phyloP scores from a whole-genome alignment of 2,329 filamentous ascomycete species.

The Neocucurbitaria cava region DNA sequence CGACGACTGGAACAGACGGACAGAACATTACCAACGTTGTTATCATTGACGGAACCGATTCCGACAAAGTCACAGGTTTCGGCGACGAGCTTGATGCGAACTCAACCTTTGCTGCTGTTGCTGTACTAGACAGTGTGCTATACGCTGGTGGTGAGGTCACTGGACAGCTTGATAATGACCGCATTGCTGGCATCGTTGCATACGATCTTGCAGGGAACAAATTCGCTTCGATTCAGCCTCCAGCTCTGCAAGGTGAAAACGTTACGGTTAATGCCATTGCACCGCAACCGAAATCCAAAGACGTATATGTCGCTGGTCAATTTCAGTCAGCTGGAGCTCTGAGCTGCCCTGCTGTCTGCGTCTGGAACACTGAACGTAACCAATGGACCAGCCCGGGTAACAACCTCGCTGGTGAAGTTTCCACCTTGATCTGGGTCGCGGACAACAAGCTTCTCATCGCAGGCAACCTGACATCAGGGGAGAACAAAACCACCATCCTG shows the following conservation, averaged over 20 bases:
- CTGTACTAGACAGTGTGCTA: constrained; percentile 59
- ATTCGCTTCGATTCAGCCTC: constrained; percentile 73
- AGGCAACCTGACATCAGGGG: constrained; percentile 75
- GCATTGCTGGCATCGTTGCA: constrained; percentile 75
- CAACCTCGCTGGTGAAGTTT: constrained; percentile 73
- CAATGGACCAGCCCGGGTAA: constrained; percentile 84
- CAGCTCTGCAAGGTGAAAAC: constrained; percentile 72
- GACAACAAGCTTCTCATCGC: constrained; percentile 76
- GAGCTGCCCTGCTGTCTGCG: constrained; percentile 81
- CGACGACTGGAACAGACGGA: constrained; percentile 71
- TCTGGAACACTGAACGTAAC: constrained; percentile 71
- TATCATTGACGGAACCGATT: constrained; percentile 79
- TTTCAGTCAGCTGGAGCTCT: constrained; percentile 86
- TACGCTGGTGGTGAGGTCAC: constrained; percentile 84
- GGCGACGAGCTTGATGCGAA: constrained; percentile 69
- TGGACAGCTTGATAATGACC: constrained; percentile 69
- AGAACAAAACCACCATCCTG: constrained; percentile 71
- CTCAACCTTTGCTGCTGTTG: constrained; percentile 77
- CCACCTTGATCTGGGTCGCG: constrained; percentile 77
- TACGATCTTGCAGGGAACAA: constrained; percentile 75
- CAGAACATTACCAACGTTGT: constrained; percentile 79
- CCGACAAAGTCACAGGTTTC: constrained; percentile 72
- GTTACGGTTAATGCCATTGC: constrained; percentile 79
- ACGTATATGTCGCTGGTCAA: constrained; percentile 85
- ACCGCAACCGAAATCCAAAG: constrained; percentile 70